Conservation (phyloP, 768 basidiomycete genomes). For the Leccinum boreale region DNA sequence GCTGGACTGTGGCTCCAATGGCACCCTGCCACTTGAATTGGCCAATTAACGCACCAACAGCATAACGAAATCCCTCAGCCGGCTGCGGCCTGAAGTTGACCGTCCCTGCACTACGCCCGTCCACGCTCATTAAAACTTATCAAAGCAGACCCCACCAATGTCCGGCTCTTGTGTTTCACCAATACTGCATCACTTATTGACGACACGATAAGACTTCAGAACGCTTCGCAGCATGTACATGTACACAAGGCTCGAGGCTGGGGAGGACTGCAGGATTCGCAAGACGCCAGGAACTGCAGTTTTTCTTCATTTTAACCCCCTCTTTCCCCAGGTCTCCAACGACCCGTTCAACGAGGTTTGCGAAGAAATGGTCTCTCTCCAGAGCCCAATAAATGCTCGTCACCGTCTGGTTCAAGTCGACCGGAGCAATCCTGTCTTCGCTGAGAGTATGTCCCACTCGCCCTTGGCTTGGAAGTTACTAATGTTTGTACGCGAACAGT, state of each 20-base stretch:
- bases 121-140: not conserved
- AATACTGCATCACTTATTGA: not conserved
- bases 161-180: not conserved
- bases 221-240: not conserved
- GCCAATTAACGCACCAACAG: not conserved
- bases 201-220: not conserved
- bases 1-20: not conserved
- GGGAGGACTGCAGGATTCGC: not conserved
- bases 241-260: not conserved
- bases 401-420: slow-evolving; percentile 8
- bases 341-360: not conserved
- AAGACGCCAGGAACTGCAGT: not conserved
- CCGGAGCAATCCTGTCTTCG: slow-evolving; percentile 4
- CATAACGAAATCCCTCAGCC: not conserved
- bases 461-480: not conserved
- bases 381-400: not conserved
- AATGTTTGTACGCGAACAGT: not conserved
- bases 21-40: not conserved
- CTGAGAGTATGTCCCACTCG: slow-evolving; percentile 1
- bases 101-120: too few species aligned
- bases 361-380: slow-evolving; percentile 3
- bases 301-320: not conserved
- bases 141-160: not conserved
- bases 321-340: not conserved
- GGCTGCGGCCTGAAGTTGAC: too few species aligned